phyloP scores from a whole-genome alignment of 768 basidiomycete species.

The Lactifluus hygrophoroides region DNA sequence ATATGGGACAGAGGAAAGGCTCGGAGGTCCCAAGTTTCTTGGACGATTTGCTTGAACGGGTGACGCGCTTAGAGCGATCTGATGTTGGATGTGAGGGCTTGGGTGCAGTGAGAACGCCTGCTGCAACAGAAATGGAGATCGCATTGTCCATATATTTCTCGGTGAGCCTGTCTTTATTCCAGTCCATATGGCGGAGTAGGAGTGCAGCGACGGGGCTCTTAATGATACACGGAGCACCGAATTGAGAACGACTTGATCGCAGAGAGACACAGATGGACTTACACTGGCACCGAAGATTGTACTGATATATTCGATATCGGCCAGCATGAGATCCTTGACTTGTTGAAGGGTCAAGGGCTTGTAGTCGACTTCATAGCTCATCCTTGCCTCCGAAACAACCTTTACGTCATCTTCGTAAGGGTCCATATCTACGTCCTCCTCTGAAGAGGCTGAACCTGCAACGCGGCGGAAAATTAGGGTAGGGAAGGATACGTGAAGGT shows the following conservation, averaged over 20 bases:
- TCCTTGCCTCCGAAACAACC: conserved; percentile 43
- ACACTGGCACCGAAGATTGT: conserved; percentile 87
- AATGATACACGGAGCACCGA: not conserved
- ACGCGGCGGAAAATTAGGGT: conserved; percentile 19
- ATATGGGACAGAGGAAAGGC: conserved; percentile 86
- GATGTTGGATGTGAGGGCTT: conserved; percentile 25
- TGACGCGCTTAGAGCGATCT: conserved; percentile 28
- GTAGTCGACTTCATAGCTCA: conserved; percentile 81
- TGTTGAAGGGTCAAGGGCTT: conserved; percentile 62
- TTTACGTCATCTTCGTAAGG: conserved; percentile 56
- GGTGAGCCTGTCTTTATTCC: conserved; percentile 95
- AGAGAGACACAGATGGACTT: conserved; percentile 28
- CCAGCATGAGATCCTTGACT: conserved; percentile 69
- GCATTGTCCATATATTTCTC: conserved; percentile 97
- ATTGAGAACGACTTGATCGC: not conserved
- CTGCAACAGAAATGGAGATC: conserved; percentile 55
- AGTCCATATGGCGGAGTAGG: conserved; percentile 73
- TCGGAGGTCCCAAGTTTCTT: conserved; percentile 25
- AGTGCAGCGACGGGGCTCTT: conserved; percentile 65
- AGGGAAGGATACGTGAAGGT: conserved; percentile 19
- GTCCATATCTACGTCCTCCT: conserved; percentile 67
- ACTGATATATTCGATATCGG: conserved; percentile 79
- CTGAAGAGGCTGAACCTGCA: conserved; percentile 36
- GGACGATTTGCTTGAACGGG: conserved; percentile 23
- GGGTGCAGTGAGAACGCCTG: conserved; percentile 57